Evolutionary conservation across 495 filamentous ascomycete genomes (phyloP).

Genomic region (Annulohypoxylon bovei): DNA sequence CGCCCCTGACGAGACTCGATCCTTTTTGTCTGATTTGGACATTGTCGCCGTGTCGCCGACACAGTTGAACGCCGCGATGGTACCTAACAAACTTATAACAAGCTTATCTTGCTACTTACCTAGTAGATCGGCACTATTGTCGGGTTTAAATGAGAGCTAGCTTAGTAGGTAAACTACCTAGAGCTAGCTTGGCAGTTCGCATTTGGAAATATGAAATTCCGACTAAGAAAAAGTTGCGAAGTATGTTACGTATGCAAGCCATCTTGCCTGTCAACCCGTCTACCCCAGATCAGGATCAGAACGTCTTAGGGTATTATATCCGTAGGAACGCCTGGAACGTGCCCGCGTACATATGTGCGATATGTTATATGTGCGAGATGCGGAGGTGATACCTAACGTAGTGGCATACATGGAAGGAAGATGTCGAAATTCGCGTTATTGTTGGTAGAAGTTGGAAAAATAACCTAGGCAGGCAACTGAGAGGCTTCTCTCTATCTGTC

Average conservation of each 20-base stretch:
- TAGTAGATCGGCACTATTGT: slow-evolving; percentile 36
- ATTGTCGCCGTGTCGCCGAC: not conserved
- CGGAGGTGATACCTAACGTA: slow-evolving; percentile 18
- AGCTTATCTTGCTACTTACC: slow-evolving; percentile 31
- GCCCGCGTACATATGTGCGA: slow-evolving; percentile 1
- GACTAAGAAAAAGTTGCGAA: slow-evolving; percentile 30
- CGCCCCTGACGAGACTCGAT: slow-evolving; percentile 5
- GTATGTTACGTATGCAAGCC: slow-evolving; percentile 17
- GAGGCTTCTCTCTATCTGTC: not conserved
- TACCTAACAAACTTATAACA: slow-evolving; percentile 3
- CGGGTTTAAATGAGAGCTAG: slow-evolving; percentile 18
- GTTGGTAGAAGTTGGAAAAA: not conserved
- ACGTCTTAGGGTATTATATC: slow-evolving; percentile 9
- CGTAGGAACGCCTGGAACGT: slow-evolving; percentile 28
- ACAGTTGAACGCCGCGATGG: slow-evolving; percentile 4
- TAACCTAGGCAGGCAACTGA: not conserved
- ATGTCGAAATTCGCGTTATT: not conserved
- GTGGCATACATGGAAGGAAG: slow-evolving; percentile 3
- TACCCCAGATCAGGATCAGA: slow-evolving; percentile 33
- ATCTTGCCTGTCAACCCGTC: slow-evolving; percentile 8
- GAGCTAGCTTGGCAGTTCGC: slow-evolving; percentile 25
- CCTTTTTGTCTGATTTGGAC: slow-evolving; percentile 9
- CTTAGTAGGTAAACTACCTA: slow-evolving; percentile 14
- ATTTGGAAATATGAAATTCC: slow-evolving; percentile 18
- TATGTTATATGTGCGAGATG: slow-evolving; percentile 5